A percentile compares a stretch with the other conserved stretches of the same genome.
phyloP scores from a whole-genome alignment of 371 early-diverging fungal species.

The Gilbertella persicaria region DNA sequence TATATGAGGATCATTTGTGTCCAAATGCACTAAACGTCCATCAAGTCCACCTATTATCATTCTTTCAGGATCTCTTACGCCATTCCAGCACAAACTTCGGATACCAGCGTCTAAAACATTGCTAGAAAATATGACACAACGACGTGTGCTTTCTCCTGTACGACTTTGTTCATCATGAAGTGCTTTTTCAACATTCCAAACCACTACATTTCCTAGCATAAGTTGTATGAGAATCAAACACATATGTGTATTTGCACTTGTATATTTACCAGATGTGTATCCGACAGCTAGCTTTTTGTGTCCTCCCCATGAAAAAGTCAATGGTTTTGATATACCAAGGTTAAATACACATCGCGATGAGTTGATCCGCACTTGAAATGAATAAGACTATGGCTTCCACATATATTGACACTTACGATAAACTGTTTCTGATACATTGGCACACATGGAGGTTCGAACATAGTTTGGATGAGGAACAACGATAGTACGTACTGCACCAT shows the following conservation, averaged over 20 bases:
- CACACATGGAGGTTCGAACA: constrained; percentile 17
- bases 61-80: constrained; percentile 13
- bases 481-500: constrained; percentile 46
- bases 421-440: constrained; percentile 6
- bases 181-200: constrained; percentile 34
- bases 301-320: constrained; percentile 32
- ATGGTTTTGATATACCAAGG: neutral
- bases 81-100: constrained; percentile 20
- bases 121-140: constrained; percentile 7
- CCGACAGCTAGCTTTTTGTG: constrained; percentile 36
- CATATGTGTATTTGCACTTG: neutral
- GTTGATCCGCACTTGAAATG: constrained; percentile 15
- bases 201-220: constrained; percentile 18
- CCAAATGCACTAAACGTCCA: constrained; percentile 38
- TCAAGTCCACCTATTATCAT: constrained; percentile 40
- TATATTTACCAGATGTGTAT: neutral
- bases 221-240: neutral
- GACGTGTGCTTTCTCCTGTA: neutral
- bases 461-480: constrained; percentile 53
- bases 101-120: constrained; percentile 32
- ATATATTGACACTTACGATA: constrained; percentile 11
- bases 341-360: constrained; percentile 9
- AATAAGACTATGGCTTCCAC: neutral
- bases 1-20: constrained; percentile 41
- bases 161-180: constrained; percentile 6